Base-by-base conservation (phyloP, 2,329 filamentous ascomycete genomes). In the Bipolaris oryzae region DNA sequence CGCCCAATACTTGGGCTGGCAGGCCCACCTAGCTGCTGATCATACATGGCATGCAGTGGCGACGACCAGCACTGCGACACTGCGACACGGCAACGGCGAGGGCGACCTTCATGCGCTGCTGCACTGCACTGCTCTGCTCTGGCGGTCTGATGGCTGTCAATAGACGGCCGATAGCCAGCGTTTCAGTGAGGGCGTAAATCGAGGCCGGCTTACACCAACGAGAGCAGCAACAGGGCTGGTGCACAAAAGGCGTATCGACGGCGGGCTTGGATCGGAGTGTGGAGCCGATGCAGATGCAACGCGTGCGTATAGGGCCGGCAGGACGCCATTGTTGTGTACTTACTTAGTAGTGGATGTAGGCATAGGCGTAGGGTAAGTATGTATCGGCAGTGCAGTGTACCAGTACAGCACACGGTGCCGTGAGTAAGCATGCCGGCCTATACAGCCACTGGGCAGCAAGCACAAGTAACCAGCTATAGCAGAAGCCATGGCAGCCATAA, bases 11-110 rank as follows among this genome's bases (percentile, higher is more conserved):
- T 28, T 28, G 9, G 25, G 25, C 25, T 28, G 25, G 58, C 44
- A 53, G 61, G 60, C 45, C 39, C 50, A 68, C 53, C 63, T 60
- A 62, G 25, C 53, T 48, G 64, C 42, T 63, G 64, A 67, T 68
- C 67, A 60, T 49, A 57, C 55, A 56, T 50, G 43, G 48, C 34
- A 37, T 39, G 39, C 39, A 50, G 16, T 10, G 16, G 25, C 43
- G 46, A 56, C 51, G 38, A 49, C 34, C 28, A 15, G 39, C 44
- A 57, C 21, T 15, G 16, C 47, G 45, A 42, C 41, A 42, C 38
- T 28, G 25, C 25, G 25, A 28, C 7, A 25, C 25, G 25, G 25
- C 25, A 9, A 28, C 7, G 25, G 25, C 25, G 23, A 25, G 7
- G 23, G 23, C 7, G 23, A 25, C 23, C 5, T 25, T 25, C 7